These are phyloP conservation scores for Pisolithus microcarpus DNA, from an alignment of 768 basidiomycete species.

Conservation along the genomic window DNA sequence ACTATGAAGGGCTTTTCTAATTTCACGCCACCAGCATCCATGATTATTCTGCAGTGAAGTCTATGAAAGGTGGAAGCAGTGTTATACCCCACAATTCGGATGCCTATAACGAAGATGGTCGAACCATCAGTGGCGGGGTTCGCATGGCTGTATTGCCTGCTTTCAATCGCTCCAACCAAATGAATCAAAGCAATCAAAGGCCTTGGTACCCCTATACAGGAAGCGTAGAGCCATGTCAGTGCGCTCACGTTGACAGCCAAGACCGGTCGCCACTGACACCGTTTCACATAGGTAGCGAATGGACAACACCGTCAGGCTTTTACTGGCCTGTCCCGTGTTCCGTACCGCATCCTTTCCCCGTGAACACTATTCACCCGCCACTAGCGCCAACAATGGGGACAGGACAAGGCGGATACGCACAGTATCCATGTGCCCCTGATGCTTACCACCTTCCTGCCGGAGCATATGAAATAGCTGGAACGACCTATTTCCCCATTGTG, in stretches of 20 bases:
- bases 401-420: conserved; percentile 2
- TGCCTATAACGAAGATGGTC: conserved; percentile 4
- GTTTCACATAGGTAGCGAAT: conserved; percentile 6
- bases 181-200: conserved; percentile 2
- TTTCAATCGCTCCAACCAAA: conserved; percentile 3
- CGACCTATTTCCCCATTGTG: conserved; percentile 21
- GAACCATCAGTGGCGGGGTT: conserved; percentile 23
- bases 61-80: conserved; percentile 14
- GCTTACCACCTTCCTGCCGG: conserved; percentile 9
- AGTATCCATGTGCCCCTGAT: not conserved
- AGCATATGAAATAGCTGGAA: conserved; percentile 21
- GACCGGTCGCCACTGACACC: not conserved
- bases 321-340: conserved; percentile 13
- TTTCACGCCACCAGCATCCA: conserved; percentile 10
- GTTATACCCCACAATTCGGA: conserved; percentile 4
- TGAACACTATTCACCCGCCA: not conserved
- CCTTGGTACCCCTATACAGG: conserved; percentile 28
- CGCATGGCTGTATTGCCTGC: conserved; percentile 10
- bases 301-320: not conserved
- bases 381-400: not conserved
- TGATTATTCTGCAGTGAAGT: conserved; percentile 19
- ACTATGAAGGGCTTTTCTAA: not conserved
- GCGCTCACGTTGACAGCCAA: not conserved
- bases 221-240: conserved; percentile 28
- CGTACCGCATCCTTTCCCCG: conserved; percentile 11